Conservation (phyloP, 140 eudicot species). For the Bidens hawaiensis region DNA sequence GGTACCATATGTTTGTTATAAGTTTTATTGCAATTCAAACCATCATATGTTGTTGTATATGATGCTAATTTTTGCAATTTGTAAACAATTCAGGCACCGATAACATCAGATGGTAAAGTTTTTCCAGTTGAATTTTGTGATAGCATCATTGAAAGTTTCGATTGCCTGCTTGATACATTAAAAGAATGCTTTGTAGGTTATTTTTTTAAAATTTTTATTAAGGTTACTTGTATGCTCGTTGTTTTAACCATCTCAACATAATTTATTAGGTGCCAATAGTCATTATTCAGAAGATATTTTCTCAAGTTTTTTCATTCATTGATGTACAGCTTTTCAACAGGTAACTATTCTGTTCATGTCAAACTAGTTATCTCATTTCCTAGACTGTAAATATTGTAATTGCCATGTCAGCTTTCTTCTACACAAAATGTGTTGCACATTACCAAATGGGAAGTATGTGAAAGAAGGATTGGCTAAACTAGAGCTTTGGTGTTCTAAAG, state of each 20-base stretch:
- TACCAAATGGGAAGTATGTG: conserved; percentile 63
- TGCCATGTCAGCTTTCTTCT: conserved; percentile 51
- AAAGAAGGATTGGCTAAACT: conserved; percentile 67
- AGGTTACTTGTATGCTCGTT: not conserved
- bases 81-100: conserved; percentile 38
- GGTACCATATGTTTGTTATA: conserved; percentile 35
- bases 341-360: conserved; percentile 28
- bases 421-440: conserved; percentile 76
- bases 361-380: not conserved
- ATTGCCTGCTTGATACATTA: conserved; percentile 42
- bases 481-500: conserved; percentile 75
- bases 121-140: conserved; percentile 60
- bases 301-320: conserved; percentile 56
- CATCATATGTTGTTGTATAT: no score
- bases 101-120: conserved; percentile 38
- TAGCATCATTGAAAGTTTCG: conserved; percentile 43
- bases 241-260: conserved; percentile 18
- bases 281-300: conserved; percentile 55
- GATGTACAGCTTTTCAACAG: conserved; percentile 84
- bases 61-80: not conserved
- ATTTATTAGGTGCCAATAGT: conserved; percentile 65
- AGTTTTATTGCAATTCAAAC: not conserved
- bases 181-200: conserved; percentile 65
- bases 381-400: not conserved
- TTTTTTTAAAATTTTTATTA: not conserved